phyloP scores from a whole-genome alignment of 441 rosid genomes.

The Arabidopsis hybrid region DNA sequence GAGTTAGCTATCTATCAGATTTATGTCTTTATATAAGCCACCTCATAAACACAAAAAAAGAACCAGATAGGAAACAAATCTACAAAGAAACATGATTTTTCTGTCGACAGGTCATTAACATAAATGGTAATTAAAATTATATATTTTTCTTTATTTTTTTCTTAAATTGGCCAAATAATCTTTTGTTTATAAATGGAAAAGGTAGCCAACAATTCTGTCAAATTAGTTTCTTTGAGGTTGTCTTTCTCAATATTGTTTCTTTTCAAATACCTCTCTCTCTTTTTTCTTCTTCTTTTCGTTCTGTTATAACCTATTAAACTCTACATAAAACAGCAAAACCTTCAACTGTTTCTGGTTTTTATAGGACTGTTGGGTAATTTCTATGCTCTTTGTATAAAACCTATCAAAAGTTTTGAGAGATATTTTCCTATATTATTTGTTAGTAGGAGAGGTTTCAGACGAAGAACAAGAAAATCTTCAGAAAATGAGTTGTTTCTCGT shows the following conservation, averaged over 20 bases:
- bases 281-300: neutral
- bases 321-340: constrained; percentile 25
- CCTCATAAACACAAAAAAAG: neutral
- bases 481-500: constrained; percentile 87
- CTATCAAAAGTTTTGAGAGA: neutral
- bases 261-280: neutral
- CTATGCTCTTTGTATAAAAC: constrained; percentile 23
- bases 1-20: neutral
- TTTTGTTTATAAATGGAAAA: constrained; percentile 28
- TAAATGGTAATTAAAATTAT: neutral
- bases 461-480: constrained; percentile 16
- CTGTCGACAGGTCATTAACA: constrained; percentile 30
- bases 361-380: neutral
- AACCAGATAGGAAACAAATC: neutral
- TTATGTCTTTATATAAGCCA: constrained; percentile 8
- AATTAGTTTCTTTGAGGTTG: neutral
- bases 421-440: constrained; percentile 4
- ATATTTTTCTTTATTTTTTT: neutral
- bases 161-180: neutral
- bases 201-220: constrained; percentile 20
- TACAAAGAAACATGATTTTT: constrained; percentile 2
- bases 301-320: constrained; percentile 35
- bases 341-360: constrained; percentile 8
- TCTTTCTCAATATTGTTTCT: neutral
- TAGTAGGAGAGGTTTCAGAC: neutral